Evolutionary conservation across 1,284 basidiomycete genomes (phyloP).

Genomic region (Tylopilus orsonianus): DNA sequence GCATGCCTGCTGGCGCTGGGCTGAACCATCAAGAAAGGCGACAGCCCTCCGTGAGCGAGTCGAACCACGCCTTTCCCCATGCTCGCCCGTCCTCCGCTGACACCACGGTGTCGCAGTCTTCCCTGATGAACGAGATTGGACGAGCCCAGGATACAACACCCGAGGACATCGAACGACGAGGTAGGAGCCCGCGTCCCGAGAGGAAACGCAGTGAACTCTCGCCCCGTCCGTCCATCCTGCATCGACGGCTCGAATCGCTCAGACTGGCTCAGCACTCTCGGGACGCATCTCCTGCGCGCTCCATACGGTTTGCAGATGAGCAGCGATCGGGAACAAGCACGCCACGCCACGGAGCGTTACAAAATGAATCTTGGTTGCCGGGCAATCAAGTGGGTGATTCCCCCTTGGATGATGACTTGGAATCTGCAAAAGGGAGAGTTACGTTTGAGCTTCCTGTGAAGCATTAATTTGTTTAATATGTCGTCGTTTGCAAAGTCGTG

Average conservation of each 20-base stretch:
- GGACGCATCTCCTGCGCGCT: constrained; percentile 33
- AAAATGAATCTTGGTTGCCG: constrained; percentile 21
- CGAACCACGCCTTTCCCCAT: constrained; percentile 1
- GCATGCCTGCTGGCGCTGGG: constrained; percentile 2
- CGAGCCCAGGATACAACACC: neutral
- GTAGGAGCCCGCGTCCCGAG: constrained; percentile 19
- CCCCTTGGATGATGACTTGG: constrained; percentile 17
- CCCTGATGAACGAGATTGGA: constrained; percentile 9
- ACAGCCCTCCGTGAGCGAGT: constrained; percentile 17
- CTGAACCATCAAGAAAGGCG: constrained; percentile 12
- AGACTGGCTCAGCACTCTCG: constrained; percentile 19
- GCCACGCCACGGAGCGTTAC: constrained; percentile 17
- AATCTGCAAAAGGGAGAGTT: constrained; percentile 16
- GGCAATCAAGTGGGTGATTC: constrained; percentile 7
- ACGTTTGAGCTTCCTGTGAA: constrained; percentile 21
- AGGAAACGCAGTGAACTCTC: constrained; percentile 18
- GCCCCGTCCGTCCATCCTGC: constrained; percentile 25
- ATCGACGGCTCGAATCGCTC: constrained; percentile 34
- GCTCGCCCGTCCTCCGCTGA: constrained; percentile 6
- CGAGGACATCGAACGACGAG: constrained; percentile 24
- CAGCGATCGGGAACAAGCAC: constrained; percentile 20
- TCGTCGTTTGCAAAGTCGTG: neutral
- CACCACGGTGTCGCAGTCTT: neutral
- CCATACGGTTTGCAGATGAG: constrained; percentile 34
- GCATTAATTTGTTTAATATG: constrained; percentile 1